These are phyloP conservation scores for Vitis hybrid DNA, from an alignment of 177 flowering plant species.

Conservation along the genomic window DNA sequence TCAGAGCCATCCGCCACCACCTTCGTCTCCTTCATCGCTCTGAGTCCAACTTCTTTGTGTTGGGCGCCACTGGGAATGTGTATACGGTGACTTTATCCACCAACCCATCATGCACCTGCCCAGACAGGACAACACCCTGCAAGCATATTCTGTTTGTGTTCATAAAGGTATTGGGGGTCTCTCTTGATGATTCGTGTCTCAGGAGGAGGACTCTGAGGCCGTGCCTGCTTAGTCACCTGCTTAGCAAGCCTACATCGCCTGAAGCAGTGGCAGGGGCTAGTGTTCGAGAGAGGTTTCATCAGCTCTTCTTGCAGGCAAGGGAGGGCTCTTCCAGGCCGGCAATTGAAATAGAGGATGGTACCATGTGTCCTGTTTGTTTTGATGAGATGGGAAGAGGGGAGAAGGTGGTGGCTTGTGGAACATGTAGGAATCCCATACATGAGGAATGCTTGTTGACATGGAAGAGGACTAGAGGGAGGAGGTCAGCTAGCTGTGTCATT, in stretches of 20 bases:
- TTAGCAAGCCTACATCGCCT: conserved; percentile 40
- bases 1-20: conserved; percentile 73
- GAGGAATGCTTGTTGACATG: conserved; percentile 69
- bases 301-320: conserved; percentile 28
- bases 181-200: conserved; percentile 59
- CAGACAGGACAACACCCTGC: conserved; percentile 77
- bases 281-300: conserved; percentile 58
- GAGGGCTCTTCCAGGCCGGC: background rate
- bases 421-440: conserved; percentile 71
- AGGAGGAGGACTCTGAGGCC: conserved; percentile 58
- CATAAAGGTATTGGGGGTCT: conserved; percentile 61
- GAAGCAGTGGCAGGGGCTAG: conserved; percentile 55
- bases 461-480: conserved; percentile 73
- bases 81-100: conserved; percentile 64
- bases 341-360: conserved; percentile 37
- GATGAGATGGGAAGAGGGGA: conserved; percentile 63
- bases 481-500: conserved; percentile 69
- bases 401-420: conserved; percentile 54
- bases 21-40: conserved; percentile 82
- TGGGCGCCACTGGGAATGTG: conserved; percentile 87
- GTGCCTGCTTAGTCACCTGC: conserved; percentile 59
- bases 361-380: conserved; percentile 73
- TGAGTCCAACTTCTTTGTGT: conserved; percentile 55
- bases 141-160: conserved; percentile 86
- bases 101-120: conserved; percentile 77